Conservation (phyloP, 257 asterid species). For the Solanum sparsipilum region DNA sequence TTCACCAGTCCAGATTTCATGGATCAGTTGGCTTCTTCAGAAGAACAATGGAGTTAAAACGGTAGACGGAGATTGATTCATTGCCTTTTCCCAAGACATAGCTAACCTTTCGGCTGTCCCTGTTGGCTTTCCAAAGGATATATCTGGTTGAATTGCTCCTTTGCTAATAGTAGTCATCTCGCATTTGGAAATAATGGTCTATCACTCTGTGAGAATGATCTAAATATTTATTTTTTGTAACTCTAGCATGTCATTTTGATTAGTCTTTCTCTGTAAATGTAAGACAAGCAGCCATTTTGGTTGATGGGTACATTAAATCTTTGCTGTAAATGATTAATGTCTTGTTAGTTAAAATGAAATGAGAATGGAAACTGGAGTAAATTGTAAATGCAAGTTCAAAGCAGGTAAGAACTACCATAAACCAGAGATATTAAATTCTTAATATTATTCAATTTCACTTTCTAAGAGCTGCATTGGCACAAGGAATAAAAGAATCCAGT, state of each 20-base stretch:
- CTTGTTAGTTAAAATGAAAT: not conserved
- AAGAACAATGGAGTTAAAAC: constrained; percentile 3
- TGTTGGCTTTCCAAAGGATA: too few relatives aligned
- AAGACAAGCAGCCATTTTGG: not conserved
- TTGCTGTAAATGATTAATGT: not conserved
- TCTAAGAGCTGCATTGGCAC: not conserved
- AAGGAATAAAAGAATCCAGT: not conserved
- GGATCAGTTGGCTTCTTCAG: constrained; percentile 1
- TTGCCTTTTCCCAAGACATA: not conserved
- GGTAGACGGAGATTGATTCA: not conserved
- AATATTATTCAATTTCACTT: not conserved
- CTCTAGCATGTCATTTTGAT: not conserved
- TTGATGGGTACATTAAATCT: not conserved
- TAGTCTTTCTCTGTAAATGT: not conserved
- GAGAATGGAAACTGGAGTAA: not conserved
- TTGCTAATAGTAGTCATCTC: too few relatives aligned
- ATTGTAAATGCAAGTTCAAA: not conserved
- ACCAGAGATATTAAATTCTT: not conserved
- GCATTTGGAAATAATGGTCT: not conserved
- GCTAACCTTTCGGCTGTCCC: not conserved
- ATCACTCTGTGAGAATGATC: not conserved
- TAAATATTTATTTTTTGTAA: not conserved
- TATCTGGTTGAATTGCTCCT: too few relatives aligned
- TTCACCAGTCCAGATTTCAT: not conserved
- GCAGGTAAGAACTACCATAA: not conserved